phyloP scores from a whole-genome alignment of 768 basidiomycete species.

The Amyloporia xantha region DNA sequence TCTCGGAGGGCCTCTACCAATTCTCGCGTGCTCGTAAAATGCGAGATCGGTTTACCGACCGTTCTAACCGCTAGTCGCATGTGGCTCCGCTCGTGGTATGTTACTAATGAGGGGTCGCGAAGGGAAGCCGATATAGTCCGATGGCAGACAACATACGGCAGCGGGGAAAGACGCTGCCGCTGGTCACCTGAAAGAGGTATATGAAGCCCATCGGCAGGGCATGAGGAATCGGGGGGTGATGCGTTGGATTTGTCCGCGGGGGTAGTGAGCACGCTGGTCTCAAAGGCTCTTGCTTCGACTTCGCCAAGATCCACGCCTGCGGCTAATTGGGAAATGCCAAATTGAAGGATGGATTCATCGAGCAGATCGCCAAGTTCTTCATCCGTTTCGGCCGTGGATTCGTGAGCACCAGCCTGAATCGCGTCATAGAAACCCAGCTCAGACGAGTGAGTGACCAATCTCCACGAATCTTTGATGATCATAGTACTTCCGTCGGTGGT shows the following conservation, averaged over 20 bases:
- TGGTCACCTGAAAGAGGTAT: too few species aligned
- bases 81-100: constrained; percentile 9
- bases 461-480: constrained; percentile 12
- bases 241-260: background rate
- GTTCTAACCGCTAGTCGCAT: constrained; percentile 8
- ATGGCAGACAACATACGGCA: background rate
- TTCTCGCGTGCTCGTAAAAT: constrained; percentile 6
- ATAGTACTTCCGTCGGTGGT: background rate
- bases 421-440: constrained; percentile 6
- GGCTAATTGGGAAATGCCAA: too few species aligned
- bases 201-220: background rate
- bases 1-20: constrained; percentile 8
- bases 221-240: background rate
- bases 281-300: too few species aligned
- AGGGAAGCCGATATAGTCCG: constrained; percentile 6
- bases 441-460: background rate
- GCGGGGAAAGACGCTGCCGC: too few species aligned
- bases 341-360: too few species aligned
- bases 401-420: background rate
- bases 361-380: background rate
- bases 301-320: too few species aligned
- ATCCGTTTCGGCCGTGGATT: background rate
- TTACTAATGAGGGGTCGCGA: background rate
- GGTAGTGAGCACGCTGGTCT: background rate
- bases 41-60: constrained; percentile 4